Conservation (phyloP, 257 asterid genomes). For the Phtheirospermum japonicum region DNA sequence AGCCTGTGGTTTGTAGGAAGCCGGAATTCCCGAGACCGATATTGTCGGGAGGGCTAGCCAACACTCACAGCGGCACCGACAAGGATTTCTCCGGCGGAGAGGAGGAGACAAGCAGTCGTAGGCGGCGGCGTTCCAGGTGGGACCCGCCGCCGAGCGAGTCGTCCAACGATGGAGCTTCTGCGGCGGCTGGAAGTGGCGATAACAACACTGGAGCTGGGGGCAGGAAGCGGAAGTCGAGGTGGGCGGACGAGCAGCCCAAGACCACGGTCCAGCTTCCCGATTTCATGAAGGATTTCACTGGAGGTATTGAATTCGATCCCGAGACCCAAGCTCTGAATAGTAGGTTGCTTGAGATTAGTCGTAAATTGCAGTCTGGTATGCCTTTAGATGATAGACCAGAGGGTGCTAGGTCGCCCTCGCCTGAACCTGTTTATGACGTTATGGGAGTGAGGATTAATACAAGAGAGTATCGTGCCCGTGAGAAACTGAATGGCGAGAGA, state of each 20-base stretch:
- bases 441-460: slow-evolving; percentile 19
- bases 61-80: slow-evolving; percentile 73
- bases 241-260: slow-evolving; percentile 18
- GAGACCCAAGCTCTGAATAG: slow-evolving; percentile 12
- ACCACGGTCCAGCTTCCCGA: slow-evolving; percentile 41
- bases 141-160: slow-evolving; percentile 21
- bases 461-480: slow-evolving; percentile 89
- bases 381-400: slow-evolving; percentile 44
- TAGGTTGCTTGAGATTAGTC: slow-evolving; percentile 14
- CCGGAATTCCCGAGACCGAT: slow-evolving; percentile 46
- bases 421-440: slow-evolving; percentile 8
- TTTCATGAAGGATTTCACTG: slow-evolving; percentile 12
- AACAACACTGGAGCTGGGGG: slow-evolving; percentile 51
- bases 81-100: slow-evolving; percentile 17
- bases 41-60: slow-evolving; percentile 62
- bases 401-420: slow-evolving; percentile 6
- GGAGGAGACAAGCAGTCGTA: slow-evolving; percentile 8
- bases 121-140: slow-evolving; percentile 15
- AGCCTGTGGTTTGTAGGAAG: slow-evolving; percentile 28
- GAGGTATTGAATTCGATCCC: slow-evolving; percentile 15
- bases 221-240: slow-evolving; percentile 43
- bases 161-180: slow-evolving; percentile 39
- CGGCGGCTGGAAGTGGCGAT: slow-evolving; percentile 29
- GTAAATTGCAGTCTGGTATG: slow-evolving; percentile 74
- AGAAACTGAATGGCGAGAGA: slow-evolving; percentile 22